Evolutionary conservation across 164 flowering plant species (phyloP), one percentile per base, ranked within the genome.

Genomic region (Berberis thunbergii): DNA sequence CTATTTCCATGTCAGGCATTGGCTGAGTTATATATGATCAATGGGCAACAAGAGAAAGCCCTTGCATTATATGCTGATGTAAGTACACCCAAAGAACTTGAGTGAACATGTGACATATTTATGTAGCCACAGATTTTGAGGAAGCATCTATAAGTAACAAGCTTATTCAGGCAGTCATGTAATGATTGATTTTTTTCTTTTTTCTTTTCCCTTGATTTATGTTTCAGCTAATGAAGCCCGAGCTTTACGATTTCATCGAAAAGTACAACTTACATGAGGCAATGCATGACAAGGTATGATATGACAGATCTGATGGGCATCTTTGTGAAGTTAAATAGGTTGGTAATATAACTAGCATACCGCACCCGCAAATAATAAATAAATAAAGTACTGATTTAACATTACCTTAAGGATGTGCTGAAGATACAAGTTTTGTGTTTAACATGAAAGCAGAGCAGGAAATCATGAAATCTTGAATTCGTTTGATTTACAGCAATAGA

Each of bases 31-130:
- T 95, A 91, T 81, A 84, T 87, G 46, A 83, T 87, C 69, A 83
- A 83, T 77, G 84, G 80, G 57, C 97, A 89, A 68, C 76, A 84
- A 72, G 96, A 91, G 79, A 88, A 84, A 77, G 97, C 96, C 26
- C 83, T 89, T 71, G 75, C 86, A 45, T 74, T 95, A 12, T 91
- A 85, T 82, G 97, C 99, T 69, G 99, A 91, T 82, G 97, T 95
- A 84, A 89, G 97, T 81, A 57, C 57, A 62, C 9, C 6, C 39
- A 2, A 26, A 26, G 26, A 26, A 26, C 26, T 26, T 26, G 26
- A 26, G 26, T 26, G 26, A 26, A 26, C 26, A 26, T 26, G 26
- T 4, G 12, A 44, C 6, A 8, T 8, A 2, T 40, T 8, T 43
- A 4, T 2, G n/a, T 43, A 43, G 45, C 43, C 38, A 39, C 43